Evolutionary conservation across 495 filamentous ascomycete species (phyloP), one percentile per base, ranked within the genome.

Genomic region (Daldinia decipiens): DNA sequence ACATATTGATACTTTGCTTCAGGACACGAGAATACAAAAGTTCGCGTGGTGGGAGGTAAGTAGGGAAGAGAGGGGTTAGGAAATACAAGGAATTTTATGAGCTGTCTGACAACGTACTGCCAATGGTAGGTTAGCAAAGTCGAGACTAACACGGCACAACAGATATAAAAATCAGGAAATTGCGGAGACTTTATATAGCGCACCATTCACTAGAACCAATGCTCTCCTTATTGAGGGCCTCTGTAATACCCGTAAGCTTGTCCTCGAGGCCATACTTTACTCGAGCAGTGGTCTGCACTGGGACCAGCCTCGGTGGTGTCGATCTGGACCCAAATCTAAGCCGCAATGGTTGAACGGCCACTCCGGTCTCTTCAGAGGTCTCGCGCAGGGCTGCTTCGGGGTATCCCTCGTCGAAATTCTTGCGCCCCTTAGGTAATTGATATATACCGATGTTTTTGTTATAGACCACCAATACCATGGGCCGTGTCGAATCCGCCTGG

Each of bases 381-480:
- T 84, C 82, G 32, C 82, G 81, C 12, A 84, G 58, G 19, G 81
- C 82, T 0, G 80, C 77, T 7, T 65, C 72, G 26, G 80, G 76
- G 70, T 79, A 77, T 57, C 73, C 69, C 71, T 84, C 82, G 34
- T 76, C 79, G 57, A 83, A 75, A 57, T 84, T 82, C 66, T 81
- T 80, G 62, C 82, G 74, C 19, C 82, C 82, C 65, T 84, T 84
- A 15, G 82, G 82, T 1, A 84, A 76, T 67, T 83, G 81, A 73
- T 72, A 80, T 70, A 83, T 81, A 19, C 77, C 72, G 55, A 80
- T 76, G 50, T 74, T 77, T n/a, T 73, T 79, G 76, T 83, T 82
- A 73, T 72, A 81, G 53, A 84, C 74, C 36, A 80, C 31, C 29
- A 84, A 73, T 13, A 83, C 75, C 67, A 74, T 77, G 55, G 68